Evolutionary conservation across 1,284 basidiomycete genomes (phyloP).

Genomic region (Gomphus bonarii): DNA sequence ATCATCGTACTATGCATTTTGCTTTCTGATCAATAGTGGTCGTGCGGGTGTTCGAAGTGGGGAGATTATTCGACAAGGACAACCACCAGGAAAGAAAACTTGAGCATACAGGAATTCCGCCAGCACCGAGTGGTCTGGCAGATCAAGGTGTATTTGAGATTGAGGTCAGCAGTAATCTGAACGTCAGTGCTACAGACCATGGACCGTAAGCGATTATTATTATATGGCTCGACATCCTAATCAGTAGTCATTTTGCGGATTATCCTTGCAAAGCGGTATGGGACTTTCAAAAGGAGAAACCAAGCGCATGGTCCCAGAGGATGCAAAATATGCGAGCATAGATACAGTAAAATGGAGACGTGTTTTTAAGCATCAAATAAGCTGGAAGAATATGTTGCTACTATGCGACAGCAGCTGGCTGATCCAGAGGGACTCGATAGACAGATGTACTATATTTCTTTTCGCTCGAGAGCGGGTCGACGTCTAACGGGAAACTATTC

Average conservation of each 20-base stretch:
- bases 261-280: conserved; percentile 82
- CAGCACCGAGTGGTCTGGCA: conserved; percentile 90
- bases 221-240: conserved; percentile 70
- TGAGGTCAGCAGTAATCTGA: conserved; percentile 90
- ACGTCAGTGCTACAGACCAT: conserved; percentile 83
- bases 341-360: conserved; percentile 82
- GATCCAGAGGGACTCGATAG: conserved; percentile 87
- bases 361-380: conserved; percentile 82
- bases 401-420: conserved; percentile 76
- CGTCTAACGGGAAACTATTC: background rate
- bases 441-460: conserved; percentile 34
- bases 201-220: conserved; percentile 55
- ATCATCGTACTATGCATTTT: background rate
- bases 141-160: conserved; percentile 41
- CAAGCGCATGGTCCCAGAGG: conserved; percentile 86
- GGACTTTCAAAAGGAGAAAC: conserved; percentile 82
- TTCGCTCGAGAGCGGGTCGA: background rate
- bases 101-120: conserved; percentile 87
- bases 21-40: conserved; percentile 64
- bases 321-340: conserved; percentile 80
- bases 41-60: conserved; percentile 91
- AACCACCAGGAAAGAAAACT: conserved; percentile 98
- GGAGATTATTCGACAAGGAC: conserved; percentile 92
- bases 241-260: conserved; percentile 73
- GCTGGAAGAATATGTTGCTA: conserved; percentile 69